A percentile compares a stretch with the other conserved stretches of the same genome.
Evolutionary conservation across 345 rosid species (phyloP).

Genomic region (Eucalyptus paniculata): DNA sequence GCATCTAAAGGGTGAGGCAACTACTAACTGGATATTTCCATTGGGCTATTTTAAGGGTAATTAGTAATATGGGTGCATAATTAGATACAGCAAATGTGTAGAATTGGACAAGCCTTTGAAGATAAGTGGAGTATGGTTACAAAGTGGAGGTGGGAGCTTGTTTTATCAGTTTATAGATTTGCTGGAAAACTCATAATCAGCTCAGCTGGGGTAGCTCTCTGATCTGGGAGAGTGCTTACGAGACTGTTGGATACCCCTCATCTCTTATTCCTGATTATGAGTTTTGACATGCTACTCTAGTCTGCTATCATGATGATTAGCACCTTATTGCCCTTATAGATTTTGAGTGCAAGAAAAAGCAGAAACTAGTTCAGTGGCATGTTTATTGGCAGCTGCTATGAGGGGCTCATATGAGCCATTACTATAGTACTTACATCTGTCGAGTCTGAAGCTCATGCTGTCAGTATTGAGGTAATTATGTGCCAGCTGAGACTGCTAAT

Average conservation of each 20-base stretch:
- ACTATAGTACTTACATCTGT: not conserved
- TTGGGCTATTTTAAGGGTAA: not conserved
- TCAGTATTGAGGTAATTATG: not conserved
- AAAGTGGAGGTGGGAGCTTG: not conserved
- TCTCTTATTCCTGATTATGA: not conserved
- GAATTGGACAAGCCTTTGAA: not conserved
- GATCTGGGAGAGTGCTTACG: not conserved
- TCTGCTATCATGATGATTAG: not conserved
- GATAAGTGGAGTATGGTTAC: not conserved
- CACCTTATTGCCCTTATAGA: not conserved
- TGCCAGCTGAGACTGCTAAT: not conserved
- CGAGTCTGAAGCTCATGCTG: not conserved
- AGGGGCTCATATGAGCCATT: not conserved
- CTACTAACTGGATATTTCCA: not conserved
- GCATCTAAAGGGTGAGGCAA: constrained; percentile 54
- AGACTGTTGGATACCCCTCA: not conserved
- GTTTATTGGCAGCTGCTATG: not conserved
- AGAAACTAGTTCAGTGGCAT: not conserved
- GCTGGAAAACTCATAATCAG: not conserved
- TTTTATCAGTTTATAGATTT: not conserved
- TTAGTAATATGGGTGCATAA: not conserved
- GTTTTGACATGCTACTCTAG: not conserved
- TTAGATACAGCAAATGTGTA: not conserved
- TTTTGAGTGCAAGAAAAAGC: not conserved
- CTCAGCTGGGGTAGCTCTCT: not conserved